Conservation (phyloP, 2,329 filamentous ascomycete species). For the Aspergillus quadricinctus region DNA sequence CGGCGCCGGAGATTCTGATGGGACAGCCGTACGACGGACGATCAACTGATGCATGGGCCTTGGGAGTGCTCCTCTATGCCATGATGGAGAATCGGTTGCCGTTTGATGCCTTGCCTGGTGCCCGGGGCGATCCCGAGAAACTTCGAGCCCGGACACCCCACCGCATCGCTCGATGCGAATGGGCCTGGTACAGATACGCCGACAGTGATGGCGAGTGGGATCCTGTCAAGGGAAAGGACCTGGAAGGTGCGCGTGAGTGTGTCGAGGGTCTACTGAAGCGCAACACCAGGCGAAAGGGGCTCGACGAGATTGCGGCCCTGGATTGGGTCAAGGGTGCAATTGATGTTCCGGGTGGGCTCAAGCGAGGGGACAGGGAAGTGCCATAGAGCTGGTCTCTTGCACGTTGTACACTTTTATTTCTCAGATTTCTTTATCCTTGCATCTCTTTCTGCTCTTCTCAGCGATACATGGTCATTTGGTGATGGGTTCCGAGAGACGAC, state of each 20-base stretch:
- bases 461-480: conserved; percentile 10
- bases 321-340: conserved; percentile 77
- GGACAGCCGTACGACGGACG: conserved; percentile 92
- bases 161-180: conserved; percentile 91
- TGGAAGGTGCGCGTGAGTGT: conserved; percentile 72
- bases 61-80: conserved; percentile 89
- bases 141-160: conserved; percentile 81
- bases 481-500: conserved; percentile 2
- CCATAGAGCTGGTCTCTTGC: conserved; percentile 33
- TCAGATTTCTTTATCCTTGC: conserved; percentile 2
- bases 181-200: conserved; percentile 86
- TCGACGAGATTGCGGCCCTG: conserved; percentile 67
- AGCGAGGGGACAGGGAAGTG: conserved; percentile 50
- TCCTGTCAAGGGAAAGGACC: conserved; percentile 57
- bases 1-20: conserved; percentile 92
- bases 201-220: conserved; percentile 86
- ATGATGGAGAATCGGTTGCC: conserved; percentile 89
- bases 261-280: conserved; percentile 83
- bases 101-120: conserved; percentile 83
- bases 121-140: conserved; percentile 65
- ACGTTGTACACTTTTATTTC: conserved; percentile 2
- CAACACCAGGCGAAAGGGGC: conserved; percentile 69
- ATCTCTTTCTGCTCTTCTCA: conserved; percentile 6
- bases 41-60: conserved; percentile 87
- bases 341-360: conserved; percentile 56